phyloP scores from a whole-genome alignment of 2,329 filamentous ascomycete species.

The Lachnellula hyalina region DNA sequence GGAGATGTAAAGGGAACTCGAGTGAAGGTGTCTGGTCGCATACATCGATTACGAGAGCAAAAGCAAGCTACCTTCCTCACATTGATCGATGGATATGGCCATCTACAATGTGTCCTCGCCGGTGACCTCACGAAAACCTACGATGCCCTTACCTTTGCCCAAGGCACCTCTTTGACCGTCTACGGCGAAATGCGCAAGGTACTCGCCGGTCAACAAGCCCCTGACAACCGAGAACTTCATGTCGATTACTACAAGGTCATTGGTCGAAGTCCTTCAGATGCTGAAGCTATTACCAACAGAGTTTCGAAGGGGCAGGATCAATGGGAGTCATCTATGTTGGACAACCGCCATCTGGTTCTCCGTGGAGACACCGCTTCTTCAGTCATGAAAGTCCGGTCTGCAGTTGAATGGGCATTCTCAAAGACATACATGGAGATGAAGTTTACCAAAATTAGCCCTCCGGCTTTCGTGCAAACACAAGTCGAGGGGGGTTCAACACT shows the following conservation, averaged over 20 bases:
- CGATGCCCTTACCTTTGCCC: conserved; percentile 64
- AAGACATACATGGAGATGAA: conserved; percentile 58
- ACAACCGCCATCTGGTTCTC: conserved; percentile 66
- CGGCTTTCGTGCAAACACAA: conserved; percentile 79
- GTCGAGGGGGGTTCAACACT: conserved; percentile 70
- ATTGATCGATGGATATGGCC: conserved; percentile 77
- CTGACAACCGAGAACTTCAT: conserved; percentile 65
- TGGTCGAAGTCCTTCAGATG: conserved; percentile 64
- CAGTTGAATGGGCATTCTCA: conserved; percentile 63
- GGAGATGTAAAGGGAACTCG: conserved; percentile 59
- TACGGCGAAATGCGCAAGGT: conserved; percentile 65
- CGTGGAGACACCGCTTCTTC: conserved; percentile 63
- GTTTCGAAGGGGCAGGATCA: conserved; percentile 63
- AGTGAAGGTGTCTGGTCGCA: conserved; percentile 75
- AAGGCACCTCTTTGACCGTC: conserved; percentile 65
- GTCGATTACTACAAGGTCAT: conserved; percentile 67
- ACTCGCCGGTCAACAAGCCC: conserved; percentile 60
- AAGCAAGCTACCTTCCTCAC: conserved; percentile 84
- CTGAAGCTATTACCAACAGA: conserved; percentile 69
- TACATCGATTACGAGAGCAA: conserved; percentile 75
- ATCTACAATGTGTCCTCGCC: conserved; percentile 75
- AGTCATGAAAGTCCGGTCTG: conserved; percentile 67
- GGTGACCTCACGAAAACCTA: conserved; percentile 76
- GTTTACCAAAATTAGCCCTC: conserved; percentile 66
- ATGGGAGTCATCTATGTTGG: conserved; percentile 41